Evolutionary conservation across 768 basidiomycete species (phyloP).

Genomic region (Tylopilus rubrobrunneus): DNA sequence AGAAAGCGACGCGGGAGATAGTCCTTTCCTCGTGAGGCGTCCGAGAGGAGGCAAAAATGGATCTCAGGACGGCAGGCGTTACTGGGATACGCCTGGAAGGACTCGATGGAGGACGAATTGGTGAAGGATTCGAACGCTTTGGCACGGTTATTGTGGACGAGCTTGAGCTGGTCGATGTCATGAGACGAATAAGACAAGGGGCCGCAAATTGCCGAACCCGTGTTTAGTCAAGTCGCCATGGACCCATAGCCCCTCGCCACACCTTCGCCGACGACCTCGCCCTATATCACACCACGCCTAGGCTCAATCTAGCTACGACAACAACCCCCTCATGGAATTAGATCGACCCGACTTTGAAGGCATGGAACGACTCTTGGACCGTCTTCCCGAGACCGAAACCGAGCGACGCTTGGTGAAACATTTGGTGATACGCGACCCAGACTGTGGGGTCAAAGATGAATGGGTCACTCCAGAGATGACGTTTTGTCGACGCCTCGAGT

Average conservation of each 20-base stretch:
- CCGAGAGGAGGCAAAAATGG: constrained; percentile 84
- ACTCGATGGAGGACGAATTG: constrained; percentile 38
- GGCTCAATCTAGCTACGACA: constrained; percentile 1
- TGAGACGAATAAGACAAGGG: not conserved
- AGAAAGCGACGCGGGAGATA: constrained; percentile 82
- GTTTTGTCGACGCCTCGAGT: constrained; percentile 62
- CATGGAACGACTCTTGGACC: constrained; percentile 57
- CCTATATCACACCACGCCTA: constrained; percentile 2
- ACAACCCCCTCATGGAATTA: constrained; percentile 18
- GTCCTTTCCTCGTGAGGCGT: constrained; percentile 79
- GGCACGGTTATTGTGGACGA: constrained; percentile 49
- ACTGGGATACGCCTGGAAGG: constrained; percentile 70
- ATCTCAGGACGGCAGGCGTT: constrained; percentile 74
- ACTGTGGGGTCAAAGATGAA: constrained; percentile 49
- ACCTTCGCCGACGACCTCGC: not conserved
- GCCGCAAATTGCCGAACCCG: constrained; percentile 24
- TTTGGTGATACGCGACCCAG: constrained; percentile 47
- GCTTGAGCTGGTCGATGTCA: constrained; percentile 42
- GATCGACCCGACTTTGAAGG: constrained; percentile 35
- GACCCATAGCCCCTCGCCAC: not conserved
- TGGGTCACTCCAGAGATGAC: constrained; percentile 54
- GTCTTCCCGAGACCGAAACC: constrained; percentile 54
- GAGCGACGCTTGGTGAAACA: constrained; percentile 60
- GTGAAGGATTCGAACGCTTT: constrained; percentile 22
- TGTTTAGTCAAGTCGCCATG: not conserved